Percentiles rank a stretch among this genome's conserved stretches.
phyloP scores from a whole-genome alignment of 805 yeast species.

The Cyberlindnera mississippiensis region DNA sequence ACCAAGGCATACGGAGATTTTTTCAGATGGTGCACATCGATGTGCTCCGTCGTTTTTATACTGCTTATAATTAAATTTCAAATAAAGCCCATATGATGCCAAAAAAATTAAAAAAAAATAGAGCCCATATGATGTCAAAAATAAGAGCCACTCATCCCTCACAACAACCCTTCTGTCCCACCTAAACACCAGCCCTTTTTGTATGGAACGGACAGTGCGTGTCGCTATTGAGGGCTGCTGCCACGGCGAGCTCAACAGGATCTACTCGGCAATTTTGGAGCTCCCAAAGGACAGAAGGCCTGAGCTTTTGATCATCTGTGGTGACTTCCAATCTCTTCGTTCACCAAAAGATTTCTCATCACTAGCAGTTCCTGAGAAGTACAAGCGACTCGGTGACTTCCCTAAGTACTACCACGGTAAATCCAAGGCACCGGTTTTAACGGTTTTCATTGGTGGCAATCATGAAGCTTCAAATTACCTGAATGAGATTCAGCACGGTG shows the following conservation, averaged over 20 bases:
- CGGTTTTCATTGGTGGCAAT: slow-evolving; percentile 90
- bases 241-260: slow-evolving; percentile 69
- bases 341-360: slow-evolving; percentile 58
- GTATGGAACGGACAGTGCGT: slow-evolving; percentile 16
- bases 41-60: too few species aligned
- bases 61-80: too few species aligned
- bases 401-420: slow-evolving; percentile 61
- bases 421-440: slow-evolving; percentile 64
- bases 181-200: neutral
- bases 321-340: slow-evolving; percentile 87
- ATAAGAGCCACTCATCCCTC: neutral
- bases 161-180: neutral
- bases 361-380: slow-evolving; percentile 78
- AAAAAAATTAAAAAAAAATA: too few species aligned
- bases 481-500: slow-evolving; percentile 73
- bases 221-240: slow-evolving; percentile 88
- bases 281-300: slow-evolving; percentile 30
- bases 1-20: too few species aligned
- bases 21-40: too few species aligned
- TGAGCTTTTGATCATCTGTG: slow-evolving; percentile 73
- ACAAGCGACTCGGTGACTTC: slow-evolving; percentile 74
- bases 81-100: too few species aligned
- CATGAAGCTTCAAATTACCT: slow-evolving; percentile 87
- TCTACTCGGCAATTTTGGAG: slow-evolving; percentile 40
- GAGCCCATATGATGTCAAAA: neutral